Conservation (phyloP, 202 grass and related monocot species). For the Schoenoplectus triqueter region DNA sequence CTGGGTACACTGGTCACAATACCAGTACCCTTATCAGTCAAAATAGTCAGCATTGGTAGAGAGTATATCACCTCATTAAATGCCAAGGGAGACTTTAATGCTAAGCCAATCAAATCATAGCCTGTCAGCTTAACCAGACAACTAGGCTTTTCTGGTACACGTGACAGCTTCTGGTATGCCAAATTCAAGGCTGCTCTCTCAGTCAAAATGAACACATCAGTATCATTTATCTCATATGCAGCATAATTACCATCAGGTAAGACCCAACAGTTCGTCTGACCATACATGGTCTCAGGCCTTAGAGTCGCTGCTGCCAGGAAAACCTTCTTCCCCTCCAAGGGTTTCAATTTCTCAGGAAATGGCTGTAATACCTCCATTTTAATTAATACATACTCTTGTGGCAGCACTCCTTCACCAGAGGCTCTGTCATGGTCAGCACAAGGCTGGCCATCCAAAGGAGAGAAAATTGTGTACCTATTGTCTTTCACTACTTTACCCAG, state of each 20-base stretch:
- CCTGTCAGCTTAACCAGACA: conserved; percentile 72
- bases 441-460: conserved; percentile 91
- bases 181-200: conserved; percentile 77
- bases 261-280: conserved; percentile 93
- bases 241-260: conserved; percentile 78
- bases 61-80: conserved; percentile 75
- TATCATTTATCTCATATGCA: conserved; percentile 86
- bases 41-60: conserved; percentile 85
- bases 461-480: conserved; percentile 74
- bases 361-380: conserved; percentile 81
- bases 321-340: conserved; percentile 71
- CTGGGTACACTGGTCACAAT: conserved; percentile 93
- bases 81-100: conserved; percentile 67
- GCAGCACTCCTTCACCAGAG: conserved; percentile 74
- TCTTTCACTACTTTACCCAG: conserved; percentile 85
- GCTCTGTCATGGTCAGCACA: conserved; percentile 91
- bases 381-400: conserved; percentile 87
- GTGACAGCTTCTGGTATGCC: conserved; percentile 75
- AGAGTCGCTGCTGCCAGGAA: conserved; percentile 83
- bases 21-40: conserved; percentile 83
- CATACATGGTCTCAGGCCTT: conserved; percentile 90
- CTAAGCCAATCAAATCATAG: conserved; percentile 78
- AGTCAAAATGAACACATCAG: conserved; percentile 80
- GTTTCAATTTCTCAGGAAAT: conserved; percentile 70
- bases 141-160: conserved; percentile 65